Percentiles rank a stretch among this genome's conserved stretches.
phyloP scores from a whole-genome alignment of 345 rosid genomes.

The Boechera divaricarpa region DNA sequence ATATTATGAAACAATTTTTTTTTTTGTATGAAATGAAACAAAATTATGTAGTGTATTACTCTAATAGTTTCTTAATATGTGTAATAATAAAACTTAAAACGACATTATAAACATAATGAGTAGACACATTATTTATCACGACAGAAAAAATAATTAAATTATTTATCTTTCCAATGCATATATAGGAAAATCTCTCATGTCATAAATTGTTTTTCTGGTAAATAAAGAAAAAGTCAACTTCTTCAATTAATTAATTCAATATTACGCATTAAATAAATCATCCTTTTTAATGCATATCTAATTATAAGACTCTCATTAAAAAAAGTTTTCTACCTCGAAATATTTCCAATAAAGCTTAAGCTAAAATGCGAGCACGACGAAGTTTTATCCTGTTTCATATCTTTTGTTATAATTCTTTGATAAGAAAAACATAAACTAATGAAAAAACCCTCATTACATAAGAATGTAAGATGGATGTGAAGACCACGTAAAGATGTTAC shows the following conservation, averaged over 20 bases:
- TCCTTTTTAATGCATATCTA: not conserved
- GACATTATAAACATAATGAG: too few species aligned
- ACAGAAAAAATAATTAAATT: too few species aligned
- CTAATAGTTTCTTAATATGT: too few species aligned
- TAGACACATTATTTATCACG: too few species aligned
- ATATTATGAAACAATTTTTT: too few species aligned
- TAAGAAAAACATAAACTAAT: slow-evolving; percentile 15
- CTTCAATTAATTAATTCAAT: not conserved
- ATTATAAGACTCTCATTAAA: too few species aligned
- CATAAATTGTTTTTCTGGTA: not conserved
- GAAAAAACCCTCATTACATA: slow-evolving; percentile 1
- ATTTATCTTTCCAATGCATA: too few species aligned
- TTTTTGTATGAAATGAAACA: too few species aligned
- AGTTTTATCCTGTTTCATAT: slow-evolving; percentile 8
- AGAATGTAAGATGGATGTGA: slow-evolving; percentile 23
- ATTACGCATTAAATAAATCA: not conserved
- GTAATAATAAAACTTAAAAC: too few species aligned
- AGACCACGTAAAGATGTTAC: slow-evolving; percentile 31
- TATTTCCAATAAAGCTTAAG: not conserved
- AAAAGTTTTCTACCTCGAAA: not conserved
- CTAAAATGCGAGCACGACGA: slow-evolving; percentile 39
- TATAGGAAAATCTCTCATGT: not conserved
- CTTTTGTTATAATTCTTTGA: not conserved
- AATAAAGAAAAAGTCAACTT: not conserved
- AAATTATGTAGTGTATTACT: too few species aligned